Percentiles rank a stretch among this genome's conserved stretches.
Conservation (phyloP, 2,329 filamentous ascomycete species). For the Cladophialophora chaetospira region DNA sequence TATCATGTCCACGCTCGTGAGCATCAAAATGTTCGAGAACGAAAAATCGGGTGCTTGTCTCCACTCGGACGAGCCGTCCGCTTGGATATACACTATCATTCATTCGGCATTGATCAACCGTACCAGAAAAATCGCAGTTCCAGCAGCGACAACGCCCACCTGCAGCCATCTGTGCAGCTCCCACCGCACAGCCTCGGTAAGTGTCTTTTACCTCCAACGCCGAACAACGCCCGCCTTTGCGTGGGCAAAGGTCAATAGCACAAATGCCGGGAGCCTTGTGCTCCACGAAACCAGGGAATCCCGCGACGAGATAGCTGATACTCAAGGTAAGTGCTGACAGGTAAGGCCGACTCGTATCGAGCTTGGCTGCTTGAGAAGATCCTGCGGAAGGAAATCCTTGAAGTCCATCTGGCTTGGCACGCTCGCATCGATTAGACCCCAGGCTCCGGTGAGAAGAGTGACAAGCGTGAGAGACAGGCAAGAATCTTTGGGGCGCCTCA, state of each 20-base stretch:
- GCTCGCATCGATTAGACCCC: too few species aligned
- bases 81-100: not conserved
- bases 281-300: conserved; percentile 51
- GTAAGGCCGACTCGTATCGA: conserved; percentile 44
- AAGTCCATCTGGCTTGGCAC: too few species aligned
- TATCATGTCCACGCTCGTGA: conserved; percentile 3
- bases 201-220: conserved; percentile 50
- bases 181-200: conserved; percentile 57
- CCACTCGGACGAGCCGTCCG: not conserved
- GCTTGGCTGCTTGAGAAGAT: conserved; percentile 25
- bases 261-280: conserved; percentile 54
- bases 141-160: conserved; percentile 66
- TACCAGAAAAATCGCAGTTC: conserved; percentile 63
- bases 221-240: conserved; percentile 52
- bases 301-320: conserved; percentile 41
- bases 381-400: conserved; percentile 29
- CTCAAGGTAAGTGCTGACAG: conserved; percentile 47
- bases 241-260: conserved; percentile 55
- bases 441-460: too few species aligned
- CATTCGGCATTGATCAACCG: conserved; percentile 19
- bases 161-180: conserved; percentile 66
- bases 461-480: too few species aligned
- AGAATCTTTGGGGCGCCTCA: too few species aligned
- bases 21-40: not conserved
- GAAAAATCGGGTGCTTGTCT: not conserved